Conservation (phyloP, 1,284 basidiomycete genomes). For the Ustilago sp. region DNA sequence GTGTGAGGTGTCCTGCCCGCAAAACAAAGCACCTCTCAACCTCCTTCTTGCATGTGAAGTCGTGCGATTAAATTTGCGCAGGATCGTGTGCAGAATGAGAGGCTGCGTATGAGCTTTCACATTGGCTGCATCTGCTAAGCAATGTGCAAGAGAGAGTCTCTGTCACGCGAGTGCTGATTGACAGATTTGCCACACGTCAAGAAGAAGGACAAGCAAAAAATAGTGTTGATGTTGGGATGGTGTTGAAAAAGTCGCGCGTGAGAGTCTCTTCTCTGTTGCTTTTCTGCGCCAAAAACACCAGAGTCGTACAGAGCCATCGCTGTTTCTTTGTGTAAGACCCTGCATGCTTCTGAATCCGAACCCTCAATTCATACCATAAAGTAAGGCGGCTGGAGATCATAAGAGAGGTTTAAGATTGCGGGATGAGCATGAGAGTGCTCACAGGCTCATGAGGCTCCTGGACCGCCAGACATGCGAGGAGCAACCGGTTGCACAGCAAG, state of each 20-base stretch:
- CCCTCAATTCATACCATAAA: no score
- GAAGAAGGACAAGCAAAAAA: not conserved
- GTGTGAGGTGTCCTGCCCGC: no score
- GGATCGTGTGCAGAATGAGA: not conserved
- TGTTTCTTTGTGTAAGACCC: not conserved
- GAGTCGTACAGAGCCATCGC: not conserved
- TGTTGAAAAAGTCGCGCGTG: slow-evolving; percentile 4
- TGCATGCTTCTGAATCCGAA: not conserved
- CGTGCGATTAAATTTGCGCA: no score
- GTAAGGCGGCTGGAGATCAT: no score
- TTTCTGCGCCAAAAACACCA: not conserved
- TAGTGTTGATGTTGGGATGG: not conserved
- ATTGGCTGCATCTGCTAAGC: not conserved
- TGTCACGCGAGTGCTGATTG: not conserved
- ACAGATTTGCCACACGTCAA: not conserved
- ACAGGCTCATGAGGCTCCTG: no score
- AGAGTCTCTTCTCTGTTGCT: not conserved
- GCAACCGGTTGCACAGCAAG: no score
- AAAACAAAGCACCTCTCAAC: no score
- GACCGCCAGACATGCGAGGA: no score
- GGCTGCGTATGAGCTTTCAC: not conserved
- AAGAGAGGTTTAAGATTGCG: no score
- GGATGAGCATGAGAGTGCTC: no score
- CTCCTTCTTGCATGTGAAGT: no score
- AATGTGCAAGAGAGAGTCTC: not conserved